A percentile compares a stretch with the other conserved stretches of the same genome.
phyloP scores from a whole-genome alignment of 305 asterid genomes.

The Fraxinus floribunda region DNA sequence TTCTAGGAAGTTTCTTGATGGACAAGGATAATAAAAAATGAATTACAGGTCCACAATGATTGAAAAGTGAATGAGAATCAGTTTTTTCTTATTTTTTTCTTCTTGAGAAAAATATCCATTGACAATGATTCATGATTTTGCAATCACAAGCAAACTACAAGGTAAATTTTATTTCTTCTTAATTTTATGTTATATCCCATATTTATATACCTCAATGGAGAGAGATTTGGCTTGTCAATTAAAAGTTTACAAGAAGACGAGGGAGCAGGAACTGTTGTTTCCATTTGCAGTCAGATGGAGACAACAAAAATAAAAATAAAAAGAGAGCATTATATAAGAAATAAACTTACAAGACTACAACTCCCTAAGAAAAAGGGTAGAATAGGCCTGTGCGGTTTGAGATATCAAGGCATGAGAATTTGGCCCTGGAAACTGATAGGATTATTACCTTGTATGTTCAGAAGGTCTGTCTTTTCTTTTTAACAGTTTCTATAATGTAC shows the following conservation, averaged over 20 bases:
- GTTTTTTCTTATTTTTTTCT: not conserved
- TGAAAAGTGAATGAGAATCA: not conserved
- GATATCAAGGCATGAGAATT: not conserved
- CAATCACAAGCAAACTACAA: not conserved
- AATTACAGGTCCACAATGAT: not conserved
- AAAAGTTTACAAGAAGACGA: not conserved
- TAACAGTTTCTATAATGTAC: not conserved
- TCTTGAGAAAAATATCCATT: not conserved
- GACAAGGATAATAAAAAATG: not conserved
- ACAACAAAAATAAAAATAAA: not conserved
- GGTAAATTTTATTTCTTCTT: not conserved
- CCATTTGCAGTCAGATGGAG: not conserved
- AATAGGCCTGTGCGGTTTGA: not conserved
- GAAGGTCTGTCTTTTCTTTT: not conserved
- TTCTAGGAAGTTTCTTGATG: slow-evolving; percentile 4
- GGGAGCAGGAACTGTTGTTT: not conserved
- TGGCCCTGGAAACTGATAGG: not conserved
- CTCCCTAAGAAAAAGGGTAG: not conserved
- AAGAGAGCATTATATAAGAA: not conserved
- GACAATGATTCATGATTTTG: not conserved
- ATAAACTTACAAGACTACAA: not conserved
- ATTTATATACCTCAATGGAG: not conserved
- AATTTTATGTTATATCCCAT: not conserved
- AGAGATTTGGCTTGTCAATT: not conserved
- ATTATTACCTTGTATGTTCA: not conserved